A percentile compares a stretch with the other conserved stretches of the same genome.
phyloP scores from a whole-genome alignment of 1,139 yeast genomes.

The Geotrichum phurueaensis region DNA sequence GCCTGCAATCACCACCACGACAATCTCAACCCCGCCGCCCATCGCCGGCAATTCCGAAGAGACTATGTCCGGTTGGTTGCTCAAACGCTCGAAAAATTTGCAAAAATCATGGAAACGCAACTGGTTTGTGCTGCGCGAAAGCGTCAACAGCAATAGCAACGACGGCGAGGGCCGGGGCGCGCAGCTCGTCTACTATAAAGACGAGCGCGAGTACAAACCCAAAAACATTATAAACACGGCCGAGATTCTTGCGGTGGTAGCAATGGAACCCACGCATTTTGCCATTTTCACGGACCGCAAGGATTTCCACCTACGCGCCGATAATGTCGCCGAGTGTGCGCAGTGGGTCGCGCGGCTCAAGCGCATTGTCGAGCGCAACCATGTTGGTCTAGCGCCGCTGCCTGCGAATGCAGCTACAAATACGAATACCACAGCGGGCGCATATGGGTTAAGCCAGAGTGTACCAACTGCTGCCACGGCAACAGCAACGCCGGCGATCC shows the following conservation, averaged over 20 bases:
- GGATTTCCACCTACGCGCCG: conserved; percentile 43
- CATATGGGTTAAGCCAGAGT: background rate
- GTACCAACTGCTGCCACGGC: background rate
- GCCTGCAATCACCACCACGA: background rate
- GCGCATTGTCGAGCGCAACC: conserved; percentile 29
- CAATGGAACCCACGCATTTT: conserved; percentile 35
- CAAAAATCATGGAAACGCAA: conserved; percentile 42
- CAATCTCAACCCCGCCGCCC: background rate
- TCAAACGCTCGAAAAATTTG: conserved; percentile 28
- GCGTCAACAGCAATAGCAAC: conserved; percentile 12
- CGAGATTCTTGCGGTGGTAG: conserved; percentile 37
- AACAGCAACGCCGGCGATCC: background rate
- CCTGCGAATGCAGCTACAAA: background rate
- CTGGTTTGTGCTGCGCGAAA: conserved; percentile 54
- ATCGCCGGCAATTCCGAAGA: background rate
- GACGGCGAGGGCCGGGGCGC: conserved; percentile 31
- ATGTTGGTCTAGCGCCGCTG: background rate
- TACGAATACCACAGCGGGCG: background rate
- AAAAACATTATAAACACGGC: conserved; percentile 42
- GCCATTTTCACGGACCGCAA: conserved; percentile 40
- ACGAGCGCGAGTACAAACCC: conserved; percentile 52
- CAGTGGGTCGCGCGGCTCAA: conserved; percentile 37
- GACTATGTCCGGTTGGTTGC: conserved; percentile 34
- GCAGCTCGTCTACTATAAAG: conserved; percentile 55
- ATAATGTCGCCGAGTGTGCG: conserved; percentile 34